Evolutionary conservation across 2,329 filamentous ascomycete genomes (phyloP).

Genomic region (Penicillium corylophilum): DNA sequence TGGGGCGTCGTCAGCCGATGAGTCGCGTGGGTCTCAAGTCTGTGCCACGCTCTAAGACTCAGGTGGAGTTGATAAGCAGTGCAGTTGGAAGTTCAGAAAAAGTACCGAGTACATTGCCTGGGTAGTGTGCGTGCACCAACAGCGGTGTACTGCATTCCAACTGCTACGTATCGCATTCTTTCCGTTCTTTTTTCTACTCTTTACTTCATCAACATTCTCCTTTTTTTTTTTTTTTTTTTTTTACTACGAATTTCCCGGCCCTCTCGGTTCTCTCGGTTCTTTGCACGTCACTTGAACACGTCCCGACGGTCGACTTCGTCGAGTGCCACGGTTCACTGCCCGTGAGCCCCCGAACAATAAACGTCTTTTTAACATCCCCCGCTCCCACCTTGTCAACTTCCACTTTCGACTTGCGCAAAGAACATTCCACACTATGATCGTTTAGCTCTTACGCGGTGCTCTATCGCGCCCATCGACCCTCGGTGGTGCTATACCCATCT

Average conservation of each 20-base stretch:
- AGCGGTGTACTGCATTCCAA: constrained; percentile 3
- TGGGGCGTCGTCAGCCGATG: constrained; percentile 14
- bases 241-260: not conserved
- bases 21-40: constrained; percentile 10
- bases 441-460: constrained; percentile 4
- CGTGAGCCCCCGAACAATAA: constrained; percentile 14
- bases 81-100: not conserved
- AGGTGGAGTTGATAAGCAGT: not conserved
- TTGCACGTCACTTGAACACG: constrained; percentile 6
- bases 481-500: not conserved
- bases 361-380: not conserved
- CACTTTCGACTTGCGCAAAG: not conserved
- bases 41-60: constrained; percentile 6
- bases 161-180: constrained; percentile 1
- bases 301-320: constrained; percentile 11
- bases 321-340: constrained; percentile 20
- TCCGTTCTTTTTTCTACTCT: not conserved
- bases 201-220: constrained; percentile 1
- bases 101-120: not conserved
- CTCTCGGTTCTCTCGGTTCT: constrained; percentile 10
- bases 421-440: constrained; percentile 1
- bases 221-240: not conserved
- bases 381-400: not conserved
- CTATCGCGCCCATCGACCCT: not conserved
- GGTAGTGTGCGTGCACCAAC: not conserved